Conservation (phyloP, 163 green algal genomes). For the Coccomyxa subellipsoidea region DNA sequence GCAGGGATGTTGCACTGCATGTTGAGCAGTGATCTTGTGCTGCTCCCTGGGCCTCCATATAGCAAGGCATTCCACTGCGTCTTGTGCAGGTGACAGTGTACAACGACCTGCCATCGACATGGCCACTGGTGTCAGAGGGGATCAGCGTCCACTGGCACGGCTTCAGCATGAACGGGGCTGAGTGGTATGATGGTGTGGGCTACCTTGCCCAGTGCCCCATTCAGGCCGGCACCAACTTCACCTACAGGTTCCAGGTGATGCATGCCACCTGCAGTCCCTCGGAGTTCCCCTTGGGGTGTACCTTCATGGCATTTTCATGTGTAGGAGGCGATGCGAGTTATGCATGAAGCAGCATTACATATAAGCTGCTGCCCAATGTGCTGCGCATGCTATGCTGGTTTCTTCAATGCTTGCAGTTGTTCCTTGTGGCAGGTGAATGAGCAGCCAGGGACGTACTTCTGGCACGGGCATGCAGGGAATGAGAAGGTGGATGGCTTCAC, state of each 20-base stretch:
- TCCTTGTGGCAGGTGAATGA: slow-evolving; percentile 34
- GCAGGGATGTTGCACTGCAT: no score
- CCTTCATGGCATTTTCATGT: no score
- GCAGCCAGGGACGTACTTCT: slow-evolving; percentile 51
- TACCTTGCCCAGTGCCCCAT: slow-evolving; percentile 51
- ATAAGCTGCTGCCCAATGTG: no score
- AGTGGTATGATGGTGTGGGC: slow-evolving; percentile 32
- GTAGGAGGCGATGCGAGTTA: no score
- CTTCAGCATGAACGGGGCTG: slow-evolving; percentile 18
- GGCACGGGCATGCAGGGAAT: slow-evolving; percentile 48
- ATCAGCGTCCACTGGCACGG: slow-evolving; percentile 58
- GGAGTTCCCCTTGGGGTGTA: no score
- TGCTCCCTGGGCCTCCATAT: not conserved
- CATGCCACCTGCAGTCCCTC: no score
- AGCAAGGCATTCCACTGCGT: no score
- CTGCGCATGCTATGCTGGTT: no score
- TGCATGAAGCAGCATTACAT: no score
- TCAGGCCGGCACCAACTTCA: slow-evolving; percentile 26
- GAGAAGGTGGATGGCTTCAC: slow-evolving; percentile 46
- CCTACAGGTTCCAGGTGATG: slow-evolving; percentile 38
- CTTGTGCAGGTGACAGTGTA: slow-evolving; percentile 43
- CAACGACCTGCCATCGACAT: slow-evolving; percentile 43
- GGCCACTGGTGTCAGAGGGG: slow-evolving; percentile 30
- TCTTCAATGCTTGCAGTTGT: not conserved
- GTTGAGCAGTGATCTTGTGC: no score